A percentile compares a stretch with the other conserved stretches of the same genome.
These are phyloP conservation scores for Ophiostoma sp. DNA, from an alignment of 2,329 filamentous ascomycete genomes.

Conservation along the genomic window DNA sequence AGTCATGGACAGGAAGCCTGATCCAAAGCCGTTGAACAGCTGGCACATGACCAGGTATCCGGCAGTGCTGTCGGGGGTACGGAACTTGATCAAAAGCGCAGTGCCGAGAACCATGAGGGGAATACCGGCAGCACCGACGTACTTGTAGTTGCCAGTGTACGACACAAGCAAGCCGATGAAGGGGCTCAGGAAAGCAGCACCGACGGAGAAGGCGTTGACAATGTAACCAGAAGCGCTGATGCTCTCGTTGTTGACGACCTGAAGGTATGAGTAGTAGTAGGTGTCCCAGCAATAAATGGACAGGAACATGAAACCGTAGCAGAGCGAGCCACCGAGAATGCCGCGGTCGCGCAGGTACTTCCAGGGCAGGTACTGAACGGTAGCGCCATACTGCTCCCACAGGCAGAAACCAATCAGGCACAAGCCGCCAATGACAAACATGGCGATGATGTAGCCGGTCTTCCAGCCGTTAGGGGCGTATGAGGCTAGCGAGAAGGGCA, in stretches of 20 bases:
- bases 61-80: slow-evolving; percentile 44
- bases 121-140: slow-evolving; percentile 40
- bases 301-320: slow-evolving; percentile 23
- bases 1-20: slow-evolving; percentile 52
- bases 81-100: slow-evolving; percentile 53
- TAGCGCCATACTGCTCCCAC: slow-evolving; percentile 38
- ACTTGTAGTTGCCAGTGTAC: slow-evolving; percentile 47
- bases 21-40: slow-evolving; percentile 48
- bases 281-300: slow-evolving; percentile 30
- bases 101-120: slow-evolving; percentile 50
- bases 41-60: slow-evolving; percentile 54
- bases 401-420: slow-evolving; percentile 37
- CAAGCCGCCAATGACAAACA: slow-evolving; percentile 37
- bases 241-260: slow-evolving; percentile 27
- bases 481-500: slow-evolving; percentile 58
- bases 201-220: slow-evolving; percentile 22
- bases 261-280: slow-evolving; percentile 27
- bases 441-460: slow-evolving; percentile 40
- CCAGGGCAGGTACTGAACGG: slow-evolving; percentile 40
- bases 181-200: slow-evolving; percentile 39
- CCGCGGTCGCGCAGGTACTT: slow-evolving; percentile 43
- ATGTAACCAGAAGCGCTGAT: slow-evolving; percentile 25
- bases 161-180: slow-evolving; percentile 45
- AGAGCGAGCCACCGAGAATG: slow-evolving; percentile 33
- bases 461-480: slow-evolving; percentile 40